These are phyloP conservation scores for Trichomonascaceae sp. DNA, from an alignment of 1,139 yeast species.

Conservation along the genomic window DNA sequence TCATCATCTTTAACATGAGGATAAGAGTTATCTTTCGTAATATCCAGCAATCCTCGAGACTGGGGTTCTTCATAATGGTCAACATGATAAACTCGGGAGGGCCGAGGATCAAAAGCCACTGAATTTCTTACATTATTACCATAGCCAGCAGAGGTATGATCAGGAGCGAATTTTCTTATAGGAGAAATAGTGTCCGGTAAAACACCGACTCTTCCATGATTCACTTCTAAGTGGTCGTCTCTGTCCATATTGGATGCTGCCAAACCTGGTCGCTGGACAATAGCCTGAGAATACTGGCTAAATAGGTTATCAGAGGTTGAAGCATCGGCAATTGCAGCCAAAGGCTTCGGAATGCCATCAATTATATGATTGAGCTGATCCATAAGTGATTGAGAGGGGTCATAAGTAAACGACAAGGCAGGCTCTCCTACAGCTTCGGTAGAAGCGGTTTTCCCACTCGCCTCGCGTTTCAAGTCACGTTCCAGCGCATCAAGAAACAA, in stretches of 20 bases:
- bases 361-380: constrained; percentile 33
- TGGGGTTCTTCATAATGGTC: constrained; percentile 2
- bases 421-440: constrained; percentile 39
- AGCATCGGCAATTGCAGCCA: constrained; percentile 32
- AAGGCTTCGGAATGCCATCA: constrained; percentile 27
- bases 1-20: constrained; percentile 4
- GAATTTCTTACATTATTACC: neutral
- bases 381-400: constrained; percentile 32
- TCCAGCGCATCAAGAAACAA: constrained; percentile 91
- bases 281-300: constrained; percentile 4
- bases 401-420: constrained; percentile 37
- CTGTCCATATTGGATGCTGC: neutral
- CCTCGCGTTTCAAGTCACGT: constrained; percentile 80
- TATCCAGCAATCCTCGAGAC: constrained; percentile 5
- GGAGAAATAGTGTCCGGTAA: neutral
- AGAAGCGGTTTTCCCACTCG: constrained; percentile 31
- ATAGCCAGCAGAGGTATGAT: neutral
- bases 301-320: constrained; percentile 20
- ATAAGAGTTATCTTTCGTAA: neutral
- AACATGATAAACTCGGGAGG: constrained; percentile 1
- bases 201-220: neutral
- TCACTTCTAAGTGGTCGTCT: neutral
- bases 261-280: neutral
- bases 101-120: neutral
- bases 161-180: neutral